Base-by-base conservation (phyloP, 2,329 filamentous ascomycete genomes). In the Trichophyton simii region DNA sequence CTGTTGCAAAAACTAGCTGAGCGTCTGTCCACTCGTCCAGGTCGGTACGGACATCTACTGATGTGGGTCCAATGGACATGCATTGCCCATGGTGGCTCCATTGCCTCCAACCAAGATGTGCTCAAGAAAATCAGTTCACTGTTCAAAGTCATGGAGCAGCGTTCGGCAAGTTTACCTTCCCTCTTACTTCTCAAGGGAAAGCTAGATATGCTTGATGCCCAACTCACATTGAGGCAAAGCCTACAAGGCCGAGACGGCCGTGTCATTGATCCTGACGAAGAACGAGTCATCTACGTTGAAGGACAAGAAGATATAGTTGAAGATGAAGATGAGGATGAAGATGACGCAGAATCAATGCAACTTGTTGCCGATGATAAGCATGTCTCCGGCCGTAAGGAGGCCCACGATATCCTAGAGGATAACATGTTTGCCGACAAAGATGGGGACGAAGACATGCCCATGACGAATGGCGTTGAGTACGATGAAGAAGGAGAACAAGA, bases 51-150 rank as follows among this genome's bases (percentile, higher is more conserved):
- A 59, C 89, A 87, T 70, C 83, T 99, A 36, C 91, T 96, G 82
- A 84, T 88, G 15, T 99, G 94, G 91, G 88, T 97, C 50, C 91
- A 96, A 75, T 96, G 91, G 89, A 92, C 90, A 0, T 83, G 96
- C 60, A 85, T 96, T 38, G 87, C 89, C 1, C 94, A 99, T 71
- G 94, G 94, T 66, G 94, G 92, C 66, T 91, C 91, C 60, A 80
- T 99, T 58, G 89, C 91, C 9, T 87, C 87, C 36, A 89, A 95
- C 72, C 85, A 88, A n/a, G 87, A 91, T 65, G 80, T 96, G 42
- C 82, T 94, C 67, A 85, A 86, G 70, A 86, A 87, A 71, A 82
- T 99, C 63, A 81, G 83, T 57, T 86, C 87, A 46, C 80, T 99
- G 60, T 89, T 92, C 73, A 87, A 88, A 70, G 92, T 97, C 18